Base-by-base conservation (phyloP, 805 yeast species). In the Lipomyces lipofer region DNA sequence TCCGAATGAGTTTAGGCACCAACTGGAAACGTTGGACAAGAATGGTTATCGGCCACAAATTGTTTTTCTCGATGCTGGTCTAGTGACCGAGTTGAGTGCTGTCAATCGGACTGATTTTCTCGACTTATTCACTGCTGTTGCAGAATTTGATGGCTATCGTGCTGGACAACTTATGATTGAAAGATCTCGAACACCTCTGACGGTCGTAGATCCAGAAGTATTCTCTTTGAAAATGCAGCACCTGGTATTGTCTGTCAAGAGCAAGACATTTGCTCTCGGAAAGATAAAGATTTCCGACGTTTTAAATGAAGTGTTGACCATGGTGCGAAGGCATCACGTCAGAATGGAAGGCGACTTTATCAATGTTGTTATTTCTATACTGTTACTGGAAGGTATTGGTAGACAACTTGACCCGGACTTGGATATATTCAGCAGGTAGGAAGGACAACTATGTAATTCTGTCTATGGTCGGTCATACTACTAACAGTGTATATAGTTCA, bases 81-180 rank as follows among this genome's bases (percentile, higher is more conserved):
- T 94, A 28, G 91, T 94, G 3, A 94, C 98, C 0, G 97, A 92
- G 67, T 75, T 94, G 45, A 86, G 88, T 64, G 84, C 83, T 5
- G 67, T 65, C 1, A 94, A 94, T 67, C 71, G 98, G 54, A 78
- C 82, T 25, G 94, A 94, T 67, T 94, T 94, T 67, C 81, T 94
- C 32, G 97, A 88, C 43, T 75, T 94, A 52, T 94, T 94, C 75
- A 85, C 86, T 63, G 86, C 97, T 0, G 73, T 94, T 30, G 86
- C 96, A 2, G 86, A 84, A 58, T 94, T 94, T 71, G 96, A 94
- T 69, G 99, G 99, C 0, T 90, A 87, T 67, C 78, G 77, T 56
- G 98, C 97, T 0, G 99, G 99, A 9, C 95, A 90, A 67, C 75
- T 94, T 52, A 92, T 94, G 97, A 84, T 91, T 56, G 97, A 90